phyloP scores from a whole-genome alignment of 2,329 filamentous ascomycete species.

The Exophiala viscosa region DNA sequence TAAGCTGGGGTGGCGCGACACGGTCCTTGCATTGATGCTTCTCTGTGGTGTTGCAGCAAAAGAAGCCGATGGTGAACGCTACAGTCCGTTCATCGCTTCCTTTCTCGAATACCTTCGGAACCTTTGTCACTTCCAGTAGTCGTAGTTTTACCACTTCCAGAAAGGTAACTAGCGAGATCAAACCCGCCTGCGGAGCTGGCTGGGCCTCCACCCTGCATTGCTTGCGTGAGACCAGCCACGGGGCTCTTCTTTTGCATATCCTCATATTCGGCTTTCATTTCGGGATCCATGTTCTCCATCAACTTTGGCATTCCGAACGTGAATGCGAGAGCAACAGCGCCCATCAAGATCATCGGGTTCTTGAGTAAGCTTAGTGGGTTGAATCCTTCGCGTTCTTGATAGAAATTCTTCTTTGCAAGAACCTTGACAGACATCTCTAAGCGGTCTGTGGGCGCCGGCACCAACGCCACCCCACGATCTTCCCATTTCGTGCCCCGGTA shows the following conservation, averaged over 20 bases:
- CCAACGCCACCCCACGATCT: slow-evolving; percentile 23
- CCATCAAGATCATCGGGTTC: slow-evolving; percentile 96
- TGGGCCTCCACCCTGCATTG: slow-evolving; percentile 51
- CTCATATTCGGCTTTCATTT: slow-evolving; percentile 88
- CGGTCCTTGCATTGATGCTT: too few relatives aligned
- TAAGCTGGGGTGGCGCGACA: too few relatives aligned
- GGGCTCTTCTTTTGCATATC: slow-evolving; percentile 76
- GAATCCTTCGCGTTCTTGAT: slow-evolving; percentile 72
- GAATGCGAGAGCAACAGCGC: slow-evolving; percentile 72
- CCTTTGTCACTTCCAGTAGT: slow-evolving; percentile 34
- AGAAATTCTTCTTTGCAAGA: slow-evolving; percentile 67
- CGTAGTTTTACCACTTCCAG: slow-evolving; percentile 43
- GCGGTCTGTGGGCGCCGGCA: slow-evolving; percentile 32
- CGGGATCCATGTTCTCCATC: slow-evolving; percentile 98
- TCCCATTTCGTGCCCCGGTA: slow-evolving; percentile 28
- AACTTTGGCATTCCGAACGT: slow-evolving; percentile 93
- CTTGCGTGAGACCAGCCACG: slow-evolving; percentile 56
- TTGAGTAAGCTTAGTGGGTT: slow-evolving; percentile 74
- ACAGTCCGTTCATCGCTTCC: slow-evolving; percentile 16
- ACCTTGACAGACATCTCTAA: slow-evolving; percentile 60
- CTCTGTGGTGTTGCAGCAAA: too few relatives aligned
- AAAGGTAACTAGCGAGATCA: slow-evolving; percentile 66
- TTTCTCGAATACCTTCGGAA: slow-evolving; percentile 18
- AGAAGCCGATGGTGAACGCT: too few relatives aligned
- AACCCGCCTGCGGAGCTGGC: slow-evolving; percentile 56